Base-by-base conservation (phyloP, 1,139 yeast species). In the Pneumocystis wakefieldiae region DNA sequence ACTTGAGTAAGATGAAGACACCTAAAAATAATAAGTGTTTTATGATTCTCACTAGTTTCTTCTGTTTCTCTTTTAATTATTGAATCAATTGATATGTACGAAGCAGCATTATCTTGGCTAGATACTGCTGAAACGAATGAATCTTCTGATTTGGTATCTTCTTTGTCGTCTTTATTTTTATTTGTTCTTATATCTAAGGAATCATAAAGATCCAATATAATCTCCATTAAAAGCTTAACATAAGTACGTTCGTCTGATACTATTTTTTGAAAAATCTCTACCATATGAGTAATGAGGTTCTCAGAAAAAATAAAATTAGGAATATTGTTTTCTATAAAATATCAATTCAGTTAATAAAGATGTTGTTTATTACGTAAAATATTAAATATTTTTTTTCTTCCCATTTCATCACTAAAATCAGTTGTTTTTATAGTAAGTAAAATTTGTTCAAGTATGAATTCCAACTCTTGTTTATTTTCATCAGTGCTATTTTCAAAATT, bases 401-500 rank as follows among this genome's bases (percentile, higher is more conserved):
- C 97, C 62, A 87, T 82, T 73, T 91, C 97, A 75, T 92, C 98
- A 68, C 91, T 86, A 70, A 83, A 89, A 72, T 92, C 98, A 71
- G 85, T 87, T 55, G 82, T 82, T 59, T 80, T 80, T 0, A 92
- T 85, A 55, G 89, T 81, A 8, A 78, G 74, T 57, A 92, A 73
- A 41, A 94, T 73, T 72, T 92, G 96, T 66, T 84, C 83, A 60
- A 89, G 80, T 61, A 90, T 82, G 70, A 85, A 91, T 68, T 88
- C 91, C 53, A 84, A 72, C 64, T 86, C 92, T 39, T 81, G 77
- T 62, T 80, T 80, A 74, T 38, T 74, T 35, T 73, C 73, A 41
- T 77, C 67, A 48, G 75, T 74, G 7, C 74, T 70, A 29, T 74
- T 15, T 19, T 17, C n/a, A n/a, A 63, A 61, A 17, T n/a, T 37